Evolutionary conservation across 1,139 yeast genomes (phyloP), one percentile per base, ranked within the genome.

Genomic region (Suhomyces anneliseae): DNA sequence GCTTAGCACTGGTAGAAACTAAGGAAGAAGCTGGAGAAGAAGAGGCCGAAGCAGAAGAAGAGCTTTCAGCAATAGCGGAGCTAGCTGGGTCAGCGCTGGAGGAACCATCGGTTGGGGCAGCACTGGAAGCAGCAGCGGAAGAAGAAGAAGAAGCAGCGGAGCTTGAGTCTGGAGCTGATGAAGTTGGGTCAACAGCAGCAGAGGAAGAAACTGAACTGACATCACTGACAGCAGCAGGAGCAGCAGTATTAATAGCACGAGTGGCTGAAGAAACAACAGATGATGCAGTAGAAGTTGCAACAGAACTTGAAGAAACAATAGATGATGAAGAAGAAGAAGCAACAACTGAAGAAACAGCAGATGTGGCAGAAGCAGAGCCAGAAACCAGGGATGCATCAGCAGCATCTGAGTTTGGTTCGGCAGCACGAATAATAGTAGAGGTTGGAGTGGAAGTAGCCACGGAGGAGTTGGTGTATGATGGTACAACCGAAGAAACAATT

Each of bases 101-200:
- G 9, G 47, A 26, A 15, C 39, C 36, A 32, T 10, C 29, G 11
- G 44, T 27, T 32, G 42, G 35, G 26, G 41, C 36, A 7, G 45
- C 36, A 26, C 38, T 7, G 6, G 48, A 19, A 4, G 40, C 5
- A 19, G 53, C 24, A 39, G 53, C 36, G 29, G 40, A 12, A 11
- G 43, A 39, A 39, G 54, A 29, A 37, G 38, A 26, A 11, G 43
- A 39, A 36, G 49, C 15, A 32, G 53, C 27, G n/a, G 49, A 32
- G 42, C 54, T 31, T 6, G 46, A 42, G 24, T 27, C 51, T 34
- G 45, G 27, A 29, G 53, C 34, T 34, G 55, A 34, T 34, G 45
- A 27, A 29, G 53, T 31, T 36, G 55, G 35, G 36, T 43, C 40
- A 29, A 51, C 12, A 34, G 48, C 34, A 12, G 34, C 27, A 12